Evolutionary conservation across 345 rosid genomes (phyloP).

Genomic region (Kernera saxatilis): DNA sequence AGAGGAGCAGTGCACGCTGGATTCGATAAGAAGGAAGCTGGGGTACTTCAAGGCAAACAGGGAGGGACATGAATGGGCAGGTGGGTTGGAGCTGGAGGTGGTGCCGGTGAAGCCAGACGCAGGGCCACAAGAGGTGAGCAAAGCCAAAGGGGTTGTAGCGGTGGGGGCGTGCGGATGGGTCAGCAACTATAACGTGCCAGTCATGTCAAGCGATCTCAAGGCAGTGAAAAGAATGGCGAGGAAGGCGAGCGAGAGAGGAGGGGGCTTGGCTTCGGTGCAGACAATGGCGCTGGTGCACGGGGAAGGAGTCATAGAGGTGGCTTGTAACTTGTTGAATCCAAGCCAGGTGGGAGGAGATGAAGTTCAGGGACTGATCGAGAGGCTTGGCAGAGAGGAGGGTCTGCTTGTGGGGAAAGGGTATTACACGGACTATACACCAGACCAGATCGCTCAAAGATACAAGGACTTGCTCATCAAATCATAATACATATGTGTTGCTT

Average conservation of each 20-base stretch:
- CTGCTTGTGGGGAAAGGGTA: slow-evolving; percentile 67
- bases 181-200: slow-evolving; percentile 79
- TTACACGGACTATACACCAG: slow-evolving; percentile 67
- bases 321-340: slow-evolving; percentile 86
- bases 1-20: slow-evolving; percentile 56
- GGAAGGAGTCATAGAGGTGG: slow-evolving; percentile 65
- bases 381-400: slow-evolving; percentile 54
- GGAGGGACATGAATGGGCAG: slow-evolving; percentile 62
- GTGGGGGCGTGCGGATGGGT: slow-evolving; percentile 83
- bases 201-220: slow-evolving; percentile 46
- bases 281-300: slow-evolving; percentile 84
- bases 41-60: slow-evolving; percentile 83
- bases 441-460: slow-evolving; percentile 48
- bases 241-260: slow-evolving; percentile 69
- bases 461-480: slow-evolving; percentile 27
- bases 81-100: slow-evolving; percentile 46
- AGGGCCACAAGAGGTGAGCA: slow-evolving; percentile 53
- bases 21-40: slow-evolving; percentile 74
- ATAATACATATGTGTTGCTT: not conserved
- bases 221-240: slow-evolving; percentile 61
- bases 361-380: slow-evolving; percentile 72
- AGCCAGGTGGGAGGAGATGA: slow-evolving; percentile 56
- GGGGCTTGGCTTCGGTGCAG: slow-evolving; percentile 80
- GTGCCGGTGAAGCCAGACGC: slow-evolving; percentile 58
- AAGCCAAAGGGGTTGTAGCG: slow-evolving; percentile 55